Evolutionary conservation across 106 monocot genomes (phyloP), one percentile per base, ranked within the genome.

Genomic region (Platanthera guangdongensis): DNA sequence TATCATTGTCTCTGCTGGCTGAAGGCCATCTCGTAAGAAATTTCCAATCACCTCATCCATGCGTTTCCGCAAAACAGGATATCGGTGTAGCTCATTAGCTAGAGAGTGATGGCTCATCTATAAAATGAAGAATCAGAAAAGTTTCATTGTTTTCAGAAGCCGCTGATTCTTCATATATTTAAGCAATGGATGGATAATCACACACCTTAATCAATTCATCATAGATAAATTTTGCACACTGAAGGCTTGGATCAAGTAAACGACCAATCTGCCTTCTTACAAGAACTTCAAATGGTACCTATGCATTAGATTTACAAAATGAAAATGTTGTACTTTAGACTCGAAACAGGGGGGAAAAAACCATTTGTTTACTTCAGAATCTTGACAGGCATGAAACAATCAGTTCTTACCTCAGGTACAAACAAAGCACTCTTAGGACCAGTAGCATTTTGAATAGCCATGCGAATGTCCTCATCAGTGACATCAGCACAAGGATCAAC

Each of bases 211-310:
- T 85, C 69, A 99, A 79, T 80, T 99, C 99, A 73, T 99, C 99
- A 80, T 99, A 99, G 21, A 99, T 94, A 77, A 99, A 99, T 25
- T 84, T 86, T 77, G 94, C 94, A 87, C 99, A 99, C 45, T 99
- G 99, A 83, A 99, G 88, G 60, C 99, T 94, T 75, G 99, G 99
- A 82, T 99, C 94, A 50, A 99, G 81, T 71, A 99, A 83, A 75
- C 94, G 91, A 75, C 90, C 82, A 75, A 99, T 99, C 80, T 94
- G 99, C 79, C 84, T 90, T 65, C 99, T 76, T n/a, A 99, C 90
- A 79, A 99, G 90, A 78, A 92, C 88, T 78, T 99, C 99, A 99
- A 99, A 99, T 53, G 99, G 99, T 28, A 94, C 94, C 99, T 99
- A 83, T 39, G 78, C 39, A 77, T 15, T 11, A 39, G 52, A 32